These are phyloP conservation scores for Ophiostoma tasmaniense DNA, from an alignment of 2,329 filamentous ascomycete genomes.

Conservation along the genomic window DNA sequence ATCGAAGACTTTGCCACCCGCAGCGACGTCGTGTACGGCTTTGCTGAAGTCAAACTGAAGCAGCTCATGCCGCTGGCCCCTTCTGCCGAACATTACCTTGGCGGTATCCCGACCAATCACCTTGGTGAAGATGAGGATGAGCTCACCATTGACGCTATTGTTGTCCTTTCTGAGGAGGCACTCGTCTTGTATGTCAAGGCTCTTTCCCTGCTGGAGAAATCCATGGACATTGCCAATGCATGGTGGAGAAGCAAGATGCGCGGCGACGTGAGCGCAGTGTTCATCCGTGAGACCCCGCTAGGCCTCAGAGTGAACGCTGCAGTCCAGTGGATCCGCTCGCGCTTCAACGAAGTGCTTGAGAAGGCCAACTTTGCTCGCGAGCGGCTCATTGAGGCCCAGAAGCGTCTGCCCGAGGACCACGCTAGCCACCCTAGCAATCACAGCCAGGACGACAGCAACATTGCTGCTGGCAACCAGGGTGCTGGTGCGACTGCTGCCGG, in stretches of 20 bases:
- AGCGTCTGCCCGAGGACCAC: constrained; percentile 72
- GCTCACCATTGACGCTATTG: constrained; percentile 75
- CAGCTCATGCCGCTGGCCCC: constrained; percentile 87
- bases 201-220: constrained; percentile 77
- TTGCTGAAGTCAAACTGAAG: constrained; percentile 97
- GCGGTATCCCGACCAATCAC: constrained; percentile 49
- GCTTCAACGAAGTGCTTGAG: constrained; percentile 95
- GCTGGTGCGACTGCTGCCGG: constrained; percentile 39
- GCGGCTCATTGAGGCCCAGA: constrained; percentile 79
- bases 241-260: constrained; percentile 83
- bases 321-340: constrained; percentile 87
- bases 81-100: constrained; percentile 62
- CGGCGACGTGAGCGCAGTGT: constrained; percentile 41
- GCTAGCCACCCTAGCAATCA: constrained; percentile 79
- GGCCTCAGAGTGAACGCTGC: constrained; percentile 77
- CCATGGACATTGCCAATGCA: constrained; percentile 86
- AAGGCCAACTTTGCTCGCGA: constrained; percentile 92
- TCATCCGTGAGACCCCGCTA: constrained; percentile 40
- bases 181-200: constrained; percentile 95
- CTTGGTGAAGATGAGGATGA: constrained; percentile 60
- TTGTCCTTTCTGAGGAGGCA: constrained; percentile 86
- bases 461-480: constrained; percentile 26
- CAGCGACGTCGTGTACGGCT: constrained; percentile 93
- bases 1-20: constrained; percentile 89
- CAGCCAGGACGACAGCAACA: constrained; percentile 25